phyloP scores from a whole-genome alignment of 2,329 filamentous ascomycete species.

The Alternaria triticina region DNA sequence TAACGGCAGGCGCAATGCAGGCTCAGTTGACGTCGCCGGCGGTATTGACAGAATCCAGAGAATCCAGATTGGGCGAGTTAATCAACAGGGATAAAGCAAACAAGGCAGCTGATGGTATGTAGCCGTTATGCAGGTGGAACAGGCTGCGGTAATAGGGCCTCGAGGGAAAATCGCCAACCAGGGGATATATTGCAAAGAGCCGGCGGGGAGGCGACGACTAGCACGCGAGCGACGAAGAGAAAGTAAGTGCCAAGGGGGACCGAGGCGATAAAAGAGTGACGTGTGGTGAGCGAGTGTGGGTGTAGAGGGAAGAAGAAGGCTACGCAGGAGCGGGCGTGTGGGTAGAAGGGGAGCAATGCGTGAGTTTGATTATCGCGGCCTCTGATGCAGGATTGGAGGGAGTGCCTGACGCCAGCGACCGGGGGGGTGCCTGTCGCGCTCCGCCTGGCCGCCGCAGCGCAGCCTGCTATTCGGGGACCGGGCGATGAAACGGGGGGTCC shows the following conservation, averaged over 20 bases:
- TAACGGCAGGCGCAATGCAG: slow-evolving; percentile 26
- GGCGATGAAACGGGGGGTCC: slow-evolving; percentile 24
- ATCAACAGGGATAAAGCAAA: slow-evolving; percentile 41
- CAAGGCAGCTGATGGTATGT: slow-evolving; percentile 33
- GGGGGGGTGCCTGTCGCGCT: slow-evolving; percentile 8
- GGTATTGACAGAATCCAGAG: slow-evolving; percentile 33
- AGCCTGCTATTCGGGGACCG: slow-evolving; percentile 18
- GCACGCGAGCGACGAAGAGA: slow-evolving; percentile 30
- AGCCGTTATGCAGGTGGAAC: slow-evolving; percentile 34
- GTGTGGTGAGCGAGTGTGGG: slow-evolving; percentile 14
- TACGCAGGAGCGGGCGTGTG: slow-evolving; percentile 22
- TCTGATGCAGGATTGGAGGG: slow-evolving; percentile 25
- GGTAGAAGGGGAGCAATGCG: slow-evolving; percentile 26
- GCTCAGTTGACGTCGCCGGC: slow-evolving; percentile 23
- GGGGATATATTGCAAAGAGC: slow-evolving; percentile 39
- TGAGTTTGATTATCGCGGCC: slow-evolving; percentile 33
- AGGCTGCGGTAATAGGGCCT: slow-evolving; percentile 30
- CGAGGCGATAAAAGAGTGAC: slow-evolving; percentile 22
- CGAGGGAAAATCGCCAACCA: slow-evolving; percentile 30
- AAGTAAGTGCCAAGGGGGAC: slow-evolving; percentile 28
- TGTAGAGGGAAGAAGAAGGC: slow-evolving; percentile 2
- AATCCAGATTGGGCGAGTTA: slow-evolving; percentile 36
- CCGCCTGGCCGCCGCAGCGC: slow-evolving; percentile 16
- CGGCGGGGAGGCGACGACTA: slow-evolving; percentile 30
- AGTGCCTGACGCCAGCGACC: slow-evolving; percentile 11